Evolutionary conservation across 352 stramenopile species (phyloP).

Genomic region (Globisporangium cylindrosporum): DNA sequence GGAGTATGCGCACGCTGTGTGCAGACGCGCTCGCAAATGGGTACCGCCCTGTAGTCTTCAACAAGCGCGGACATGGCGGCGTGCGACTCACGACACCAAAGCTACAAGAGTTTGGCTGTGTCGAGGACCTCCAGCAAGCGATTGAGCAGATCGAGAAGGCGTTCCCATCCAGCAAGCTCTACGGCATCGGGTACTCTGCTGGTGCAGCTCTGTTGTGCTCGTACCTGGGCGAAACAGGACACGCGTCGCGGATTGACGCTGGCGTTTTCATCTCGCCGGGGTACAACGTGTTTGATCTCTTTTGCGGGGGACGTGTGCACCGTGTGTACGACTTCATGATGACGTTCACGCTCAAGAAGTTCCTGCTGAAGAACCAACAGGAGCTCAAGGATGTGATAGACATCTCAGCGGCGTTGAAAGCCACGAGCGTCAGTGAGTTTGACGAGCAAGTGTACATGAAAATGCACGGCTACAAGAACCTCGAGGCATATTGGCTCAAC

Average conservation of each 20-base stretch:
- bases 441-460: constrained; percentile 79
- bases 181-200: constrained; percentile 72
- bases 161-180: constrained; percentile 51
- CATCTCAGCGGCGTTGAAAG: constrained; percentile 37
- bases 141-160: constrained; percentile 45
- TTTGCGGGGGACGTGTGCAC: constrained; percentile 62
- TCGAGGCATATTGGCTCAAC: constrained; percentile 62
- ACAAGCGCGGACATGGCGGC: constrained; percentile 78
- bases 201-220: constrained; percentile 67
- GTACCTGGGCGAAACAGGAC: constrained; percentile 66
- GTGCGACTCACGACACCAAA: constrained; percentile 56
- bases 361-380: constrained; percentile 48
- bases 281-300: constrained; percentile 76
- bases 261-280: constrained; percentile 73
- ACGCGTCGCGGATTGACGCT: constrained; percentile 44
- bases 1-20: constrained; percentile 60
- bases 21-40: constrained; percentile 53
- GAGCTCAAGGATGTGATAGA: constrained; percentile 50
- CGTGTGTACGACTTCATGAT: constrained; percentile 77
- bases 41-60: constrained; percentile 81
- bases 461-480: constrained; percentile 66
- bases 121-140: constrained; percentile 50
- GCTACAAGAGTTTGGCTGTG: constrained; percentile 71
- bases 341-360: constrained; percentile 69
- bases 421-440: constrained; percentile 63